phyloP scores from a whole-genome alignment of 345 rosid species.

The Kernera saxatilis region DNA sequence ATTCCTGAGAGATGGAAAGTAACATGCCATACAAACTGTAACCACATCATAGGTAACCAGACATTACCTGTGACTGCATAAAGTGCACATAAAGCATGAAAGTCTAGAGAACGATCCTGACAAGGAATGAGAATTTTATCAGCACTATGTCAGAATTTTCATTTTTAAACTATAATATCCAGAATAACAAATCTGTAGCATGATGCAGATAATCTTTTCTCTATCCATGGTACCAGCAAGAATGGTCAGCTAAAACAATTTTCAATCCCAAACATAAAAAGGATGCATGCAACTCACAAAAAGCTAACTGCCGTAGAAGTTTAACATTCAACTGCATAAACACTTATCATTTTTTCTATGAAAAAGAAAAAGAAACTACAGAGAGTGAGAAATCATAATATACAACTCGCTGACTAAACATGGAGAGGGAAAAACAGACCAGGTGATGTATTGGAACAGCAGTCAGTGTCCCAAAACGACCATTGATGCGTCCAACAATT shows the following conservation, averaged over 20 bases:
- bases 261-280: neutral
- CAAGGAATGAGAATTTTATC: constrained; percentile 14
- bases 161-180: constrained; percentile 1
- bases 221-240: neutral
- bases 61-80: constrained; percentile 94
- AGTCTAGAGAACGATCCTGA: constrained; percentile 99
- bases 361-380: neutral
- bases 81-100: constrained; percentile 70
- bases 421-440: constrained; percentile 45
- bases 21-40: constrained; percentile 11
- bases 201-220: neutral
- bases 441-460: constrained; percentile 95
- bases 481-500: constrained; percentile 98
- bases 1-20: neutral
- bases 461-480: constrained; percentile 95
- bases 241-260: neutral
- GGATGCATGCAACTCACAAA: neutral
- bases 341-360: neutral
- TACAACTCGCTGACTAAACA: constrained; percentile 9
- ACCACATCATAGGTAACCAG: neutral
- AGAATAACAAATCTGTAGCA: neutral
- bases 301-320: neutral
- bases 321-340: neutral
- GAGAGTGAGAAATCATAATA: constrained; percentile 3
- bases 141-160: constrained; percentile 4